Conservation (phyloP, 2,329 filamentous ascomycete genomes). For the Fusarium sororula region DNA sequence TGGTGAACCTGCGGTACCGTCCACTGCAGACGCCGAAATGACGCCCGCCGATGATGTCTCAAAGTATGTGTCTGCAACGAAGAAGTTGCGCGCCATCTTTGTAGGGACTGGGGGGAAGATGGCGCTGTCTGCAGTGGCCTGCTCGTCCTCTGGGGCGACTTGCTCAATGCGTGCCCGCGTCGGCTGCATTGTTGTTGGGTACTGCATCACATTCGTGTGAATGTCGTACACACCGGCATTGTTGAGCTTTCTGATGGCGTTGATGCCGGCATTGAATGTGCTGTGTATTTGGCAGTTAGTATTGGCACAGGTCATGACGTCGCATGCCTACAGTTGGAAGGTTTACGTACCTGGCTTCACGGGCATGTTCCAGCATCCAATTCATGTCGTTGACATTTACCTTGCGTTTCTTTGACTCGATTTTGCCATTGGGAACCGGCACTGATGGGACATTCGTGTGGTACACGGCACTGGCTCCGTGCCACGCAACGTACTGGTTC, state of each 20-base stretch:
- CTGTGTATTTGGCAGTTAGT: slow-evolving; percentile 56
- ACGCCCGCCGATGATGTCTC: slow-evolving; percentile 61
- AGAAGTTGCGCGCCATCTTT: slow-evolving; percentile 64
- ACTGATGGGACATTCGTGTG: slow-evolving; percentile 82
- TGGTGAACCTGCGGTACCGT: slow-evolving; percentile 53
- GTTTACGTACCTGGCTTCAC: slow-evolving; percentile 79
- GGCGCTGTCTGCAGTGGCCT: slow-evolving; percentile 43
- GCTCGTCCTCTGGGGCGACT: slow-evolving; percentile 58
- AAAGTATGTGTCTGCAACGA: slow-evolving; percentile 64
- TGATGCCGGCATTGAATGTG: slow-evolving; percentile 82
- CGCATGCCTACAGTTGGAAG: neutral
- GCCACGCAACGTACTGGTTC: slow-evolving; percentile 99
- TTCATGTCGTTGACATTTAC: slow-evolving; percentile 92
- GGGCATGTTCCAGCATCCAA: slow-evolving; percentile 95
- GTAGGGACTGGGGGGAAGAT: slow-evolving; percentile 59
- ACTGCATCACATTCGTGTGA: slow-evolving; percentile 92
- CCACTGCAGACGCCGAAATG: slow-evolving; percentile 54
- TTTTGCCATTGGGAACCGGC: slow-evolving; percentile 79
- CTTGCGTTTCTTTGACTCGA: slow-evolving; percentile 82
- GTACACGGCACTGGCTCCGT: slow-evolving; percentile 95
- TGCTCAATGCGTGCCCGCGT: slow-evolving; percentile 86
- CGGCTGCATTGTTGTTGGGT: slow-evolving; percentile 87
- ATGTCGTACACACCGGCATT: slow-evolving; percentile 86
- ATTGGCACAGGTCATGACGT: neutral
- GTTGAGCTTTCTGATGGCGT: slow-evolving; percentile 73